Base-by-base conservation (phyloP, 768 basidiomycete genomes). In the Pisolithus marmoratus region DNA sequence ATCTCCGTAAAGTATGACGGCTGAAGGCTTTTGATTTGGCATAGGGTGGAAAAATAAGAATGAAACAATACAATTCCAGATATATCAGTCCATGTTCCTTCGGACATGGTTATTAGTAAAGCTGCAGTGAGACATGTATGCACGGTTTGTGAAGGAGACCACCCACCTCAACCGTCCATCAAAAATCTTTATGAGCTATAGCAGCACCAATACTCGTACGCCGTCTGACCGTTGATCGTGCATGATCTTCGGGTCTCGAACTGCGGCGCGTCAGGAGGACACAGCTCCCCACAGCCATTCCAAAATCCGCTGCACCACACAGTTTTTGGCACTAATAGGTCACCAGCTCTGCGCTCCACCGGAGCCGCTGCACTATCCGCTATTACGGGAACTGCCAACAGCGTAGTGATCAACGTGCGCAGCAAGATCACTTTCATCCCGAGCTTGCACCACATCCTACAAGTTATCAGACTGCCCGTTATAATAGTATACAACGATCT, bases 161-260 rank as follows among this genome's bases (percentile, higher is more conserved):
- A 34, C 34, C 14, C 34, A 48, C 7, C 42, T 26, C 34, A 34
- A 34, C 14, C 34, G 12, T 15, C 34, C 14, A 34, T 34, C 14
- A 26, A 44, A 23, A 14, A 29, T 19, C 29, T 7, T 29, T 29
- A 46, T n/a, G 48, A 45, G 4, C 42, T 15, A 40, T 54, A 51
- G 48, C 56, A 52, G 22, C 56, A 58, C 53, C 49, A 52, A 27
- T 54, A 58, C 46, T 57, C 52, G 42, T 58, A 23, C 4, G 53
- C 37, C 8, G 6, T 12, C 22, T 42, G 29, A 24, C 44, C 37
- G 12, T 41, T 38, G 42, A 55, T 17, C 2, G 47, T 53, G 17
- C 60, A 53, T 22, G 46, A 12, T 31, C 53, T 46, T 11, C 23
- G 46, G 15, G 47, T 58, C 44, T 58, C 49, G 37, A 52, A 53